These are phyloP conservation scores for Didymosphaeria variabile DNA, from an alignment of 2,329 filamentous ascomycete genomes.

Conservation along the genomic window DNA sequence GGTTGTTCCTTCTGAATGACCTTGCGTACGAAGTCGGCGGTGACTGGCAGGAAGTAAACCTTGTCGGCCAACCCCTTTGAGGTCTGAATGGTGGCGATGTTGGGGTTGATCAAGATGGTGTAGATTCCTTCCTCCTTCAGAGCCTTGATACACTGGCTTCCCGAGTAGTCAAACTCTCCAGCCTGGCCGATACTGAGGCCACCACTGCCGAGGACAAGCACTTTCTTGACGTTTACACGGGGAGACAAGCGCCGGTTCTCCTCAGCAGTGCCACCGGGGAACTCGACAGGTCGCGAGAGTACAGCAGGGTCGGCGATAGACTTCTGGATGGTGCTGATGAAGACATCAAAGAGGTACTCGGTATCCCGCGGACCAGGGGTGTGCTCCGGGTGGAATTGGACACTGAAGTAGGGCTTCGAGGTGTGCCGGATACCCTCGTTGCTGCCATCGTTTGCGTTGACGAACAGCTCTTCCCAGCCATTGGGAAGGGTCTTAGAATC, in stretches of 20 bases:
- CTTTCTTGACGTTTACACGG: slow-evolving; percentile 88
- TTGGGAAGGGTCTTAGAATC: slow-evolving; percentile 77
- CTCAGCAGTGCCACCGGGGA: slow-evolving; percentile 83
- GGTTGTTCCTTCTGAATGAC: slow-evolving; percentile 94
- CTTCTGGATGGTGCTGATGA: slow-evolving; percentile 83
- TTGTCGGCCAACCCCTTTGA: slow-evolving; percentile 98
- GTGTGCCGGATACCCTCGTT: slow-evolving; percentile 96
- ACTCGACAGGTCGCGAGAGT: slow-evolving; percentile 77
- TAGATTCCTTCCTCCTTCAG: slow-evolving; percentile 98
- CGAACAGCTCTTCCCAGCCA: slow-evolving; percentile 92
- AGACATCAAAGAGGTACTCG: slow-evolving; percentile 96
- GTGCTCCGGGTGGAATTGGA: slow-evolving; percentile 99
- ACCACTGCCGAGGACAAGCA: slow-evolving; percentile 91
- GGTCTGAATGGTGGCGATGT: slow-evolving; percentile 98
- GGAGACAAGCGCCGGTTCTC: slow-evolving; percentile 82
- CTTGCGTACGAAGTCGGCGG: slow-evolving; percentile 95
- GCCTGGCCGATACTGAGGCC: slow-evolving; percentile 97
- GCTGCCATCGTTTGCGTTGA: slow-evolving; percentile 97
- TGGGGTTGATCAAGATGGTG: slow-evolving; percentile 97
- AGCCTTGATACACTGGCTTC: slow-evolving; percentile 97
- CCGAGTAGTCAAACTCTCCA: slow-evolving; percentile 98
- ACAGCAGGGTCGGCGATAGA: slow-evolving; percentile 72
- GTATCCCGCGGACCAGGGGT: slow-evolving; percentile 95
- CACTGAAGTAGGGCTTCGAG: slow-evolving; percentile 91
- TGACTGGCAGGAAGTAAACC: slow-evolving; percentile 98